Evolutionary conservation across 352 stramenopile species (phyloP).

Genomic region (Pythium dissotocum): DNA sequence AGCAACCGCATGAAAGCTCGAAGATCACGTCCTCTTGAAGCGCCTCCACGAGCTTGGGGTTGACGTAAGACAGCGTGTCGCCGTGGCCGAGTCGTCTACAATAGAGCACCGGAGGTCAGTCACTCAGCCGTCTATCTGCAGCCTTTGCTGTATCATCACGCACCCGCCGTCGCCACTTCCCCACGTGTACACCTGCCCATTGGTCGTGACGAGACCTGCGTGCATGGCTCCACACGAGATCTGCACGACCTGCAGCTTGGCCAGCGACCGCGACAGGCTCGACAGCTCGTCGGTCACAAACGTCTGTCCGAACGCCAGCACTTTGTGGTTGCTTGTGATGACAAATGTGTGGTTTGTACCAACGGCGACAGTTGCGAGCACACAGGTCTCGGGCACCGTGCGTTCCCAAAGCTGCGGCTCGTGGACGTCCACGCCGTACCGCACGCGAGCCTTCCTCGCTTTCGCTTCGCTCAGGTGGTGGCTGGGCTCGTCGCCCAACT

Average conservation of each 20-base stretch:
- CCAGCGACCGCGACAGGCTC: conserved; percentile 50
- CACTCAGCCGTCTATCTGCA: neutral
- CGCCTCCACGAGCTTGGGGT: conserved; percentile 70
- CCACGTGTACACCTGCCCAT: conserved; percentile 79
- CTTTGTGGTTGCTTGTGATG: conserved; percentile 48
- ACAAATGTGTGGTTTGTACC: conserved; percentile 78
- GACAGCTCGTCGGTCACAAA: conserved; percentile 66
- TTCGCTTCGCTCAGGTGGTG: conserved; percentile 58
- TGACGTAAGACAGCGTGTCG: conserved; percentile 69
- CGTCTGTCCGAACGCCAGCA: conserved; percentile 68
- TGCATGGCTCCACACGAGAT: conserved; percentile 82
- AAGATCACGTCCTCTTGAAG: conserved; percentile 78
- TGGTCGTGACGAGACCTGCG: conserved; percentile 68
- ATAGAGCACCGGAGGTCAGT: neutral
- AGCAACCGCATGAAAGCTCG: conserved; percentile 78
- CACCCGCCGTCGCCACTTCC: conserved; percentile 84
- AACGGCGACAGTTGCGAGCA: conserved; percentile 55
- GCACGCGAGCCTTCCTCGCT: conserved; percentile 55
- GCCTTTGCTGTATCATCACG: conserved; percentile 12
- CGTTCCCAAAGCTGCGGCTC: conserved; percentile 73
- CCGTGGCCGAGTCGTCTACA: conserved; percentile 64
- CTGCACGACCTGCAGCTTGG: conserved; percentile 63
- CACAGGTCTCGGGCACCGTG: conserved; percentile 57
- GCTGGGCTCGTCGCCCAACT: conserved; percentile 63
- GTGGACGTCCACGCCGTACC: conserved; percentile 57